Evolutionary conservation across 2,329 filamentous ascomycete species (phyloP).

Genomic region (Ophiostoma montium): DNA sequence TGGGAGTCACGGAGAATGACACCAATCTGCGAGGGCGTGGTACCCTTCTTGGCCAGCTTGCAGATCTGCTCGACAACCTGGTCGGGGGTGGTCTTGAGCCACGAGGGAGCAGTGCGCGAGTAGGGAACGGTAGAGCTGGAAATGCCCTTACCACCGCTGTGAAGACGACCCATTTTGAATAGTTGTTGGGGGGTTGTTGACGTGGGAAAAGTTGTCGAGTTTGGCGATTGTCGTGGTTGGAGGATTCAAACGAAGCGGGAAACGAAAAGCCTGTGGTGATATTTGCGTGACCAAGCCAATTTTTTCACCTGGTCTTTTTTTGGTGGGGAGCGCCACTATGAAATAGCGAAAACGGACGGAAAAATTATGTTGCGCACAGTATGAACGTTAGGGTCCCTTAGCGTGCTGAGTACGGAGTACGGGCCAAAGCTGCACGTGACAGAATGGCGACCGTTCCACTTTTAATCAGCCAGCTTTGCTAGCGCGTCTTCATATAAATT

Average conservation of each 20-base stretch:
- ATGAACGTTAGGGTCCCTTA: neutral
- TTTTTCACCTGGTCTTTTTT: neutral
- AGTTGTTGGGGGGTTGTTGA: slow-evolving; percentile 20
- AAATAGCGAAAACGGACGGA: neutral
- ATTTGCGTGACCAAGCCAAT: slow-evolving; percentile 7
- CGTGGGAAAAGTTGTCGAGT: slow-evolving; percentile 20
- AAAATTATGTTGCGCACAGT: neutral
- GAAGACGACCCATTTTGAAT: slow-evolving; percentile 85
- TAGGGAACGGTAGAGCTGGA: slow-evolving; percentile 91
- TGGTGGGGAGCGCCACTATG: neutral
- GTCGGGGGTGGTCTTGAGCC: slow-evolving; percentile 98
- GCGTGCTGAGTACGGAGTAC: too few relatives aligned
- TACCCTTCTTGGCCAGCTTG: slow-evolving; percentile 98
- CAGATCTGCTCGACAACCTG: slow-evolving; percentile 98
- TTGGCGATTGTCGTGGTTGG: slow-evolving; percentile 2
- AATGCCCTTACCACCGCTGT: slow-evolving; percentile 99
- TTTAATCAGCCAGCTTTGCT: too few relatives aligned
- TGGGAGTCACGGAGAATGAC: slow-evolving; percentile 96
- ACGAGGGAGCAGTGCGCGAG: slow-evolving; percentile 81
- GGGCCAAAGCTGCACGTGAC: neutral
- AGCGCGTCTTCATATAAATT: too few relatives aligned
- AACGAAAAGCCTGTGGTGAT: slow-evolving; percentile 2
- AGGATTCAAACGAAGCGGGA: slow-evolving; percentile 11
- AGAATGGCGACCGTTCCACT: too few relatives aligned
- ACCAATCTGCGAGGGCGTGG: slow-evolving; percentile 97